Base-by-base conservation (phyloP, 495 filamentous ascomycete species). In the Pseudevernia furfuracea region DNA sequence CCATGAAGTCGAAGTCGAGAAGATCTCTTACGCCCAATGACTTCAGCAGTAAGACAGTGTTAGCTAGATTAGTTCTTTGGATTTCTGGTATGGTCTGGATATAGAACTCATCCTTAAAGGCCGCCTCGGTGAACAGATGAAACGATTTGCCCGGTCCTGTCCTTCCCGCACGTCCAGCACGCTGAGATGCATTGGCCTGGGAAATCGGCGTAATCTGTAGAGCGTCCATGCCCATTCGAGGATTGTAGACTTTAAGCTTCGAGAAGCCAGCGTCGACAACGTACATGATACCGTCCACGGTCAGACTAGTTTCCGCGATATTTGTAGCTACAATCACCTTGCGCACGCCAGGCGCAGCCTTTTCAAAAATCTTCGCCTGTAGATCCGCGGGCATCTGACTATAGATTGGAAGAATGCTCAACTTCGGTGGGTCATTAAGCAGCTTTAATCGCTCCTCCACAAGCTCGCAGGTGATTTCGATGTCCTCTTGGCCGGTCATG, bases 401-500 rank as follows among this genome's bases (percentile, higher is more conserved):
- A 84, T 99, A 99, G 43, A 99, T 97, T 0, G 95, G 95, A 28
- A 99, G 82, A 53, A 99, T 96, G 71, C 88, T 92, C 38, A 99
- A 85, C 69, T 96, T 92, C 12, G 92, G 90, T 1, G 95, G 95
- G 71, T 97, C 93, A 66, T 97, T 97, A 14, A 99, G 81, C 63
- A 93, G 76, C 65, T 90, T 89, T n/a, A 99, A 75, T 38, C 95
- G 79, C 71, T 99, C 94, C 52, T 88, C 90, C 30, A 96, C 81
- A 2, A 97, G 79, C 68, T 97, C 95, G 71, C 95, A 99, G 0
- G 95, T 97, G 43, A 89, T 86, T 76, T 97, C 94, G 63, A 99
- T 99, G 71, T 99, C 95, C 77, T 99, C 95, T 76, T 97, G 93
- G 38, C 95, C 95, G 4, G 95, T 99, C 95, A 99, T 99, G 75